phyloP scores from a whole-genome alignment of 2,329 filamentous ascomycete genomes.

The Stagonosporopsis cucurbitacearum region DNA sequence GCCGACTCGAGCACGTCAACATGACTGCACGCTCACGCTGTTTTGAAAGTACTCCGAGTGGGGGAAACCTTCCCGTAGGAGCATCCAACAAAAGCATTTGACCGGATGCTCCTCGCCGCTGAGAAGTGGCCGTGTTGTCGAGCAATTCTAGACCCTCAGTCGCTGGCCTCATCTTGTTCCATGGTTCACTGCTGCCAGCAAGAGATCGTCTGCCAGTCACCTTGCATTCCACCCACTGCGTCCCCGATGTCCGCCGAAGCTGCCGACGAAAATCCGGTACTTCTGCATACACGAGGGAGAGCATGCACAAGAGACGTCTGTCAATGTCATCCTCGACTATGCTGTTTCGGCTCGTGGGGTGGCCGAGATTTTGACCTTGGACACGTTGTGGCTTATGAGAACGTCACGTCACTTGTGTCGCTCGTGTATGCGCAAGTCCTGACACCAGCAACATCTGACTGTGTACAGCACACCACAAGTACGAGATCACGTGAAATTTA shows the following conservation, averaged over 20 bases:
- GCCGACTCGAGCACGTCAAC: constrained; percentile 13
- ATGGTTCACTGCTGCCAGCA: constrained; percentile 17
- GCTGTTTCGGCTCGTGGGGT: constrained; percentile 8
- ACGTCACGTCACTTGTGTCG: constrained; percentile 8
- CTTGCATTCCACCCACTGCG: constrained; percentile 8
- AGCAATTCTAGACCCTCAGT: constrained; percentile 12
- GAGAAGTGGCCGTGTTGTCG: constrained; percentile 18
- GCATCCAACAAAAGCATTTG: constrained; percentile 4
- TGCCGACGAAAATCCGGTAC: constrained; percentile 3
- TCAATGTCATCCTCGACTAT: constrained; percentile 5
- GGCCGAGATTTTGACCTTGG: constrained; percentile 3
- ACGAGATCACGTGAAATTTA: constrained; percentile 1
- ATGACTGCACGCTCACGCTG: constrained; percentile 13
- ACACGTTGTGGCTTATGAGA: constrained; percentile 9
- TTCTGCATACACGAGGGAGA: constrained; percentile 12
- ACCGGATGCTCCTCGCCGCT: constrained; percentile 5
- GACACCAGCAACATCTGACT: not conserved
- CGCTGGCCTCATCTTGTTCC: constrained; percentile 14
- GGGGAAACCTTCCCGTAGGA: constrained; percentile 13
- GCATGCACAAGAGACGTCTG: too few relatives aligned
- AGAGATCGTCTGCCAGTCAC: constrained; percentile 16
- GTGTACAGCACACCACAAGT: constrained; percentile 2
- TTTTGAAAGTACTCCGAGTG: constrained; percentile 7
- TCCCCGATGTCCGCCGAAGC: constrained; percentile 10
- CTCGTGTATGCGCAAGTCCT: not conserved